A percentile compares a stretch with the other conserved stretches of the same genome.
These are phyloP conservation scores for Chrysoporthe cubensis DNA, from an alignment of 2,329 filamentous ascomycete genomes.

Conservation along the genomic window DNA sequence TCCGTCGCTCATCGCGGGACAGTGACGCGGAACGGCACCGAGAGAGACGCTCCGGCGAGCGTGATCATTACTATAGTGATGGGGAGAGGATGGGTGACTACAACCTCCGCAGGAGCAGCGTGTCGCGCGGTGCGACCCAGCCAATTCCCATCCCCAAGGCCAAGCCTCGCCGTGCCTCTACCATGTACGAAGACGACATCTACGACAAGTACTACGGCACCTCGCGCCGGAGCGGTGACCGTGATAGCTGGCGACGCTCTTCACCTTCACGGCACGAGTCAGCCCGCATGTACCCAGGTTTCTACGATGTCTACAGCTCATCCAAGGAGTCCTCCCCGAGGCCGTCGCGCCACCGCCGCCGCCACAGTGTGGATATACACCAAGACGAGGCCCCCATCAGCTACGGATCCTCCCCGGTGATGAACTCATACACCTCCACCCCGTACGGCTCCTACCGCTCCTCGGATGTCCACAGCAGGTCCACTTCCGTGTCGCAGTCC, in stretches of 20 bases:
- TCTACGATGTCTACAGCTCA: slow-evolving; percentile 25
- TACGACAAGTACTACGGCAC: slow-evolving; percentile 25
- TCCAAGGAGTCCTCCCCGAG: slow-evolving; percentile 19
- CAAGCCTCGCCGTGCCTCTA: slow-evolving; percentile 20
- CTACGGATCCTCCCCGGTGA: slow-evolving; percentile 26
- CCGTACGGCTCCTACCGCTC: slow-evolving; percentile 19
- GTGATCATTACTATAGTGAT: slow-evolving; percentile 23
- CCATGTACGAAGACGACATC: slow-evolving; percentile 21
- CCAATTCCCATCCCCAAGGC: slow-evolving; percentile 28
- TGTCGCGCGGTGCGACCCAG: slow-evolving; percentile 15
- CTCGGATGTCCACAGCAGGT: slow-evolving; percentile 14
- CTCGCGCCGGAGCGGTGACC: slow-evolving; percentile 20
- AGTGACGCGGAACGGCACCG: slow-evolving; percentile 24
- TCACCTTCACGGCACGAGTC: slow-evolving; percentile 24
- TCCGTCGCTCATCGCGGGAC: slow-evolving; percentile 13
- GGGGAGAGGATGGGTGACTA: slow-evolving; percentile 27
- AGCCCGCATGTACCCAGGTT: slow-evolving; percentile 20
- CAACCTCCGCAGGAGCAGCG: slow-evolving; percentile 22
- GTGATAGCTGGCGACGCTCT: slow-evolving; percentile 20
- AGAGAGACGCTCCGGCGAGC: slow-evolving; percentile 23
- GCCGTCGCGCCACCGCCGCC: slow-evolving; percentile 19
- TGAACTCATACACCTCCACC: slow-evolving; percentile 19
- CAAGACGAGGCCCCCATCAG: slow-evolving; percentile 13
- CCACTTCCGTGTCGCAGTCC: slow-evolving; percentile 17
- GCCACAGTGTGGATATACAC: slow-evolving; percentile 17